Percentiles rank a stretch among this genome's conserved stretches.
Conservation (phyloP, 1,284 basidiomycete species). For the Rhodotorula glutinis region DNA sequence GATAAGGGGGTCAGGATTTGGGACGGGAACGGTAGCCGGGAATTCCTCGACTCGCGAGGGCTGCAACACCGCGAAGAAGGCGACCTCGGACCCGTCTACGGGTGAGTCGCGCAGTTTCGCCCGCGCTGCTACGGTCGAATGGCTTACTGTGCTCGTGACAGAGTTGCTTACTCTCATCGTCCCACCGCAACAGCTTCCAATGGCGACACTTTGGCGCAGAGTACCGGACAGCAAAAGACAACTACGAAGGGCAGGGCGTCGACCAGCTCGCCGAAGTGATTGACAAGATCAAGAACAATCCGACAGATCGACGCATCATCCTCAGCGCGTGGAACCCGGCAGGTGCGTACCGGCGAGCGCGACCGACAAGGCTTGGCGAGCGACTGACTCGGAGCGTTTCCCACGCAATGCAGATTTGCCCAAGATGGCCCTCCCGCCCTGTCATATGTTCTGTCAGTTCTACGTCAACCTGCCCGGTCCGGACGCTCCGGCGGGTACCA, state of each 20-base stretch:
- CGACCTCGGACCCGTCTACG: conserved; percentile 94
- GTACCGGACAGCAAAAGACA: conserved; percentile 62
- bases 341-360: conserved; percentile 54
- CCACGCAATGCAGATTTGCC: conserved; percentile 64
- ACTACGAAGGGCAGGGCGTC: conserved; percentile 84
- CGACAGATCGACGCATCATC: conserved; percentile 93
- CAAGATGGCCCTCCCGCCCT: conserved; percentile 93
- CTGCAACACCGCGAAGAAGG: conserved; percentile 80
- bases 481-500: conserved; percentile 53
- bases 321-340: conserved; percentile 96
- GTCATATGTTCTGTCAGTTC: conserved; percentile 98
- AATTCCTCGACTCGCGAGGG: conserved; percentile 80
- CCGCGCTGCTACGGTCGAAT: not conserved
- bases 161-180: not conserved
- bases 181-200: conserved; percentile 60
- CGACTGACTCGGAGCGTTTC: conserved; percentile 37
- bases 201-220: conserved; percentile 96
- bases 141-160: not conserved
- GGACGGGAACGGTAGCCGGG: conserved; percentile 91
- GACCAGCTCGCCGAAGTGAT: conserved; percentile 90
- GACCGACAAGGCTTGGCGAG: not conserved
- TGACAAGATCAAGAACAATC: conserved; percentile 84
- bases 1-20: conserved; percentile 91
- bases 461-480: conserved; percentile 79
- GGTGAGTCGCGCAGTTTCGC: conserved; percentile 45